Base-by-base conservation (phyloP, 768 basidiomycete species). In the Tylopilus balloui region DNA sequence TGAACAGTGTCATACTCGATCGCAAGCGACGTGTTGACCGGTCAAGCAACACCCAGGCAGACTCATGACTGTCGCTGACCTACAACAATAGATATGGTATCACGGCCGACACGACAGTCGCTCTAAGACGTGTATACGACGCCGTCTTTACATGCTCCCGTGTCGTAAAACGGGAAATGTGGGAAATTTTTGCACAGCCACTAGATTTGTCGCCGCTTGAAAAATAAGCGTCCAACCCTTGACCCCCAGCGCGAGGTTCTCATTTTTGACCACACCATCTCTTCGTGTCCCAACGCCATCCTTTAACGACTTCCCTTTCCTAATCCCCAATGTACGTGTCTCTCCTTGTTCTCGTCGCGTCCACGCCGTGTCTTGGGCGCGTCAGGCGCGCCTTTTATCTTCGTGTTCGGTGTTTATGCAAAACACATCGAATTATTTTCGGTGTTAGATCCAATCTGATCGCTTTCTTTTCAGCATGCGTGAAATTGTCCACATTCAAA, bases 401-500 rank as follows among this genome's bases (percentile, higher is more conserved):
- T 41, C 47, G 54, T 47, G 52, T 55, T 64, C 49, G 47, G 55
- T 54, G 58, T 58, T 40, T 54, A 56, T 58, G 37, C 27, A 45
- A 49, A 31, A 42, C 36, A 31, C 53, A 52, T 60, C 44, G 53
- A 54, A 52, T 57, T 43, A 25, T 44, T 45, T 41, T 52, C 40
- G 44, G 15, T 46, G 52, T 61, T 39, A 47, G 46, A 34, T 42
- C 52, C 47, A 48, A 51, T 45, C 68, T 66, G 60, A 55, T 65
- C 64, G 45, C 52, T 45, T 35, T 52, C 55, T 61, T 66, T 63
- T 37, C 61, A 92, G 89, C 79, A 92, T 92, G 90, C 90, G 94
- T 79, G 94, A 98, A 85, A 97, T 98, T 74, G 94, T 98, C 70
- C 95, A 98, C 76, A 84, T 98, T 66, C 95, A 98, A 73, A 97